Percentiles rank a stretch among this genome's conserved stretches.
phyloP scores from a whole-genome alignment of 2,329 filamentous ascomycete genomes.

The Monilinia vaccinii-corymbosi region DNA sequence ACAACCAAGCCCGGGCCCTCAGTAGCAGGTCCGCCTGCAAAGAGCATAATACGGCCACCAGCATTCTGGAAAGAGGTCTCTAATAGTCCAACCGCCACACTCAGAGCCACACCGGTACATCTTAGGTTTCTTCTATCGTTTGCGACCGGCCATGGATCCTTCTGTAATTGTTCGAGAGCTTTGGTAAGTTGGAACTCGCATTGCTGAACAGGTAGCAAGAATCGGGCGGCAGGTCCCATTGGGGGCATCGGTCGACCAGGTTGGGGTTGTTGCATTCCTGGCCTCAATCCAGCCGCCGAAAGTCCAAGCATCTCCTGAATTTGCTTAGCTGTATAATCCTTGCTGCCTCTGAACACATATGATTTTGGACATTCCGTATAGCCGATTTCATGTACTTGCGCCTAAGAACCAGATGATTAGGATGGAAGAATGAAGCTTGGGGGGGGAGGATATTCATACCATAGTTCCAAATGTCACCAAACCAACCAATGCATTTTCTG shows the following conservation, averaged over 20 bases:
- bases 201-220: conserved; percentile 88
- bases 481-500: conserved; percentile 72
- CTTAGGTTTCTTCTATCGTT: conserved; percentile 84
- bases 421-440: background rate
- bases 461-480: conserved; percentile 88
- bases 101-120: conserved; percentile 93
- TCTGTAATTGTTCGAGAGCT: conserved; percentile 87
- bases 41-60: conserved; percentile 93
- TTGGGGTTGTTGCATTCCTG: conserved; percentile 57
- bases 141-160: conserved; percentile 94
- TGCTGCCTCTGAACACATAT: conserved; percentile 95
- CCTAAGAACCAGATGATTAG: conserved; percentile 37
- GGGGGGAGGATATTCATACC: conserved; percentile 43
- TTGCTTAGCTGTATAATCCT: conserved; percentile 96
- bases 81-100: conserved; percentile 83
- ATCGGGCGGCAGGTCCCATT: conserved; percentile 75
- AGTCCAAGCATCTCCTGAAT: conserved; percentile 99
- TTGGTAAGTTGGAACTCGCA: conserved; percentile 97
- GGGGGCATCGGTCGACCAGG: conserved; percentile 66
- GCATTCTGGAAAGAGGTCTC: conserved; percentile 95
- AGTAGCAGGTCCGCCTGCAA: conserved; percentile 87
- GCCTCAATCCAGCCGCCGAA: conserved; percentile 61
- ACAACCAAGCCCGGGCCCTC: conserved; percentile 97
- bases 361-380: conserved; percentile 98
- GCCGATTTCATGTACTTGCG: conserved; percentile 94